Evolutionary conservation across 768 basidiomycete genomes (phyloP), one percentile per base, ranked within the genome.

Genomic region (Chiua virens): DNA sequence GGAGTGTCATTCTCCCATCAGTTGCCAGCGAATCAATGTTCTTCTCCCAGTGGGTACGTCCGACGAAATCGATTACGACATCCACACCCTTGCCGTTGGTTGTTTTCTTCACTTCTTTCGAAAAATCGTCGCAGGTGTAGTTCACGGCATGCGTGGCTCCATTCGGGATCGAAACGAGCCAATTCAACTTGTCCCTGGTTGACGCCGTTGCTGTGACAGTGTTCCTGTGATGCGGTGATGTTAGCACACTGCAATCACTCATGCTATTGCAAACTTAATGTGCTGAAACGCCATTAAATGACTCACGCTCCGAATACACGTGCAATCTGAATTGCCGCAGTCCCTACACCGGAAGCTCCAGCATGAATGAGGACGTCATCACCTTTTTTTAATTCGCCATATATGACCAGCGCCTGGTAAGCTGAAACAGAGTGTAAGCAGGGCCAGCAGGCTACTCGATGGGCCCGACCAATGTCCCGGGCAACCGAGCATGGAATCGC

Each of bases 291-390:
- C 38, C 4, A 35, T 43, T 40, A 17, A 45, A 15, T 6, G 9
- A 78, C 87, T 73, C 62, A 91, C 88, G 89, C 89, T 51, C 82
- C 82, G 54, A 78, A 80, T 40, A 78, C 63, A 22, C 89, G 82
- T 18, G 93, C 91, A 18, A 97, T 71, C 69, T 98, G 95, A 43
- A 88, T 90, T 14, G 91, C 90, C 3, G 93, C 86, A 15, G 95
- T 67, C 2, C 93, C 93, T 5, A 97, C 92, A 25, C 94, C 92
- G 13, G 89, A 92, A 4, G 92, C 92, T 8, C 86, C 95, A 18
- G 93, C 92, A 63, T 98, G 96, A 13, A 98, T 77, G 15, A 98
- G 78, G 10, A 92, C 89, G 61, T 87, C 71, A 42, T 92, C 86
- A 32, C 83, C 82, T 55, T 76, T 63, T 63, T 86, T 80, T 39